A percentile compares a stretch with the other conserved stretches of the same genome.
These are phyloP conservation scores for Tolypocladium pustulatum DNA, from an alignment of 2,329 filamentous ascomycete species.

Conservation along the genomic window DNA sequence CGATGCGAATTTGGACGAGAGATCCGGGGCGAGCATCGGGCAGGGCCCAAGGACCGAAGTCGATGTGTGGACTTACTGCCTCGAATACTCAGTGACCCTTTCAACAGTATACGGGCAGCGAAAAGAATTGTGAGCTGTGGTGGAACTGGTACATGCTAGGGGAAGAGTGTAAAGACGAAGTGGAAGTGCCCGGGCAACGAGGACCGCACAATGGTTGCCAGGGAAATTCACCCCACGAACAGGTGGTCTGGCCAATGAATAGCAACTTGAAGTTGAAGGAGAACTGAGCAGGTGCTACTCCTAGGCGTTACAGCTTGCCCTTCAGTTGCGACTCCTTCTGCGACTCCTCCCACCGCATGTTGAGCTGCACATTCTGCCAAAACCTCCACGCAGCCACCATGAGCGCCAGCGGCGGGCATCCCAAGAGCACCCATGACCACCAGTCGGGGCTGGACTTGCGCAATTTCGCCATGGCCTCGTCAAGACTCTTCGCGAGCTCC, in stretches of 20 bases:
- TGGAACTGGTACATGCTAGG: neutral
- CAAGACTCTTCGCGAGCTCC: conserved; percentile 58
- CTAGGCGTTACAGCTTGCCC: conserved; percentile 4
- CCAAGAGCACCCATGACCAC: conserved; percentile 68
- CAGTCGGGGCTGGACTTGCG: conserved; percentile 57
- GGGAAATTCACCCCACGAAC: neutral
- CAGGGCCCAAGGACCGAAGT: neutral
- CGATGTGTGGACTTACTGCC: neutral
- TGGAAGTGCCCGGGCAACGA: neutral
- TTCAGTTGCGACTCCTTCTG: conserved; percentile 32
- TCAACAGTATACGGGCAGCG: neutral
- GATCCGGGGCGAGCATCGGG: neutral
- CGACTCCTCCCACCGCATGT: conserved; percentile 55
- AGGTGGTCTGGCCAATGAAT: neutral
- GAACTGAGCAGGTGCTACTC: neutral
- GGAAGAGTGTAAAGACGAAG: neutral
- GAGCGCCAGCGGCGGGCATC: conserved; percentile 66
- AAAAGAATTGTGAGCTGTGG: neutral
- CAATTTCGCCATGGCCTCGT: conserved; percentile 53
- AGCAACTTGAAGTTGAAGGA: neutral
- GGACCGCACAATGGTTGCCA: neutral
- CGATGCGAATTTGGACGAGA: neutral
- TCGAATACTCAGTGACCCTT: neutral
- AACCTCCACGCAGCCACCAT: conserved; percentile 60
- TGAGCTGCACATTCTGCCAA: conserved; percentile 60